Percentiles rank a stretch among this genome's conserved stretches.
Evolutionary conservation across 1,284 basidiomycete genomes (phyloP).

Genomic region (Naganishia sp.): DNA sequence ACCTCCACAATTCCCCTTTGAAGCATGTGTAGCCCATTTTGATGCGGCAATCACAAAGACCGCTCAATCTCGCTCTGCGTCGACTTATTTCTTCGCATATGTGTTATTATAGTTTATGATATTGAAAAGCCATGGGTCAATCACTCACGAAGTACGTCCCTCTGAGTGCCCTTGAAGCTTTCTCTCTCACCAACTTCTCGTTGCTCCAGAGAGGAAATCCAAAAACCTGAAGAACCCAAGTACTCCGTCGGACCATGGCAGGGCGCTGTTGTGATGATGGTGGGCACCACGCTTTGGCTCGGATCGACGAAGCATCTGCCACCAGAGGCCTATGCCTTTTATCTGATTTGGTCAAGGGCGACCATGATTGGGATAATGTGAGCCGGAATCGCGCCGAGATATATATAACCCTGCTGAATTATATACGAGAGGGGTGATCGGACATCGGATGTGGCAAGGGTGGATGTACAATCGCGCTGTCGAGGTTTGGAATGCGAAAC

Average conservation of each 20-base stretch:
- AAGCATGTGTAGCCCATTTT: no score
- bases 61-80: no score
- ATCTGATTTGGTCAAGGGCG: constrained; percentile 30
- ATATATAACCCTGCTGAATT: neutral
- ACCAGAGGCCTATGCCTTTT: constrained; percentile 32
- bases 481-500: constrained; percentile 33
- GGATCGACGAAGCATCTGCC: constrained; percentile 29
- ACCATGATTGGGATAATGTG: constrained; percentile 31
- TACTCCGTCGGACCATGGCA: constrained; percentile 33
- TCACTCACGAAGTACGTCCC: constrained; percentile 16
- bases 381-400: neutral
- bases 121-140: constrained; percentile 11
- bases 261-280: constrained; percentile 31
- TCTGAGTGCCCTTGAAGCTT: neutral
- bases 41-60: no score
- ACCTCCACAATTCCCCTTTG: no score
- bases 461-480: constrained; percentile 29
- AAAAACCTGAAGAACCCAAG: constrained; percentile 11
- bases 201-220: constrained; percentile 6
- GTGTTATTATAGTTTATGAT: no score
- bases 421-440: neutral
- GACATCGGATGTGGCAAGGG: constrained; percentile 29
- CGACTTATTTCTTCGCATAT: no score
- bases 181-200: neutral
- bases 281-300: constrained; percentile 32